phyloP scores from a whole-genome alignment of 805 yeast genomes.

The Metschnikowia hibisci region DNA sequence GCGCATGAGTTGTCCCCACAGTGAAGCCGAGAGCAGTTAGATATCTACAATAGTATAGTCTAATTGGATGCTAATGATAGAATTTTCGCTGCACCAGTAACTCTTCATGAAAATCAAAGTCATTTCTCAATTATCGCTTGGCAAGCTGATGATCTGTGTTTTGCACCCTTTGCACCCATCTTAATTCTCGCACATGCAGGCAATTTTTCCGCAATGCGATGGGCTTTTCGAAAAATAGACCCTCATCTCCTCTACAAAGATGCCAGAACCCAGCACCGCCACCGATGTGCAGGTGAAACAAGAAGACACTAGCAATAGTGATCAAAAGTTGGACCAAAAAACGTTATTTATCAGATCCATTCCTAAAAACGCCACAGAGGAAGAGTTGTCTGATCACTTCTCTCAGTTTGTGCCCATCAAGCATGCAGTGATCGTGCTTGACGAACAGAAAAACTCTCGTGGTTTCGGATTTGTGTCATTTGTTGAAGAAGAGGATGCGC shows the following conservation, averaged over 20 bases:
- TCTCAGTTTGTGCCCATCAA: conserved; percentile 92
- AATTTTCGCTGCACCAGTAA: no score
- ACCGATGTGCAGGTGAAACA: neutral
- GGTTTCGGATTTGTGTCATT: conserved; percentile 97
- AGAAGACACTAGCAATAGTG: neutral
- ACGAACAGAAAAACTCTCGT: conserved; percentile 68
- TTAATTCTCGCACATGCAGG: neutral
- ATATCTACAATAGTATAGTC: no score
- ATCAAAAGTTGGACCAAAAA: conserved; percentile 45
- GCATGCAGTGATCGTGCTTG: conserved; percentile 89
- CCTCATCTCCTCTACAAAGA: neutral
- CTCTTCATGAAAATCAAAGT: no score
- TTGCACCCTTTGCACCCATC: conserved; percentile 7
- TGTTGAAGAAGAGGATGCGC: conserved; percentile 77
- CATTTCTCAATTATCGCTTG: no score
- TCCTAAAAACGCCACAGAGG: conserved; percentile 77
- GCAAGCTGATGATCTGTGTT: neutral
- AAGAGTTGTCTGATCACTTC: conserved; percentile 77
- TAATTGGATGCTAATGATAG: no score
- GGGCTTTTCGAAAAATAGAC: conserved; percentile 2
- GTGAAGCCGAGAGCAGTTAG: no score
- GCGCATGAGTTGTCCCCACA: neutral
- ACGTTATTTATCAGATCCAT: conserved; percentile 84
- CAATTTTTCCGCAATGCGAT: conserved; percentile 5
- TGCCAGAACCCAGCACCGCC: neutral